phyloP scores from a whole-genome alignment of 2,329 filamentous ascomycete species.

The Cladosporium sp. region DNA sequence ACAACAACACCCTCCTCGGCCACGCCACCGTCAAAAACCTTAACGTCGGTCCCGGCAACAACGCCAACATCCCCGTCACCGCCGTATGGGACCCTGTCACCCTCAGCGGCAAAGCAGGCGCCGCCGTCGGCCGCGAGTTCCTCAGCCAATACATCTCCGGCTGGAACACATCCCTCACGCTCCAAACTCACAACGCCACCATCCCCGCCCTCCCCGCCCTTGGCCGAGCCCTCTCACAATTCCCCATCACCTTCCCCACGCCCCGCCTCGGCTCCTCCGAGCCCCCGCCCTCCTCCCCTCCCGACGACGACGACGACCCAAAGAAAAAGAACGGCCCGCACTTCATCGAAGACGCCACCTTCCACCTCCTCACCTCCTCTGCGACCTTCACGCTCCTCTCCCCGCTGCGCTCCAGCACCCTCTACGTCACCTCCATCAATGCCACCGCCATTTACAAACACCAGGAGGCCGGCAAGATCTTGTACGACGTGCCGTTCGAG shows the following conservation, averaged over 20 bases:
- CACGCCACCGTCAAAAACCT: conserved; percentile 64
- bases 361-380: conserved; percentile 81
- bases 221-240: conserved; percentile 63
- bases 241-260: conserved; percentile 65
- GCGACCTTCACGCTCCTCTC: conserved; percentile 79
- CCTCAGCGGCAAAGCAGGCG: conserved; percentile 56
- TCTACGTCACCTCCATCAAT: conserved; percentile 73
- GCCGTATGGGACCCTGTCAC: conserved; percentile 68
- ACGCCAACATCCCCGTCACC: conserved; percentile 60
- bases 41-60: conserved; percentile 60
- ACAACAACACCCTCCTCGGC: conserved; percentile 68
- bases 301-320: conserved; percentile 38
- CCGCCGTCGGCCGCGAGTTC: conserved; percentile 60
- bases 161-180: conserved; percentile 71
- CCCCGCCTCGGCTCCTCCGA: conserved; percentile 60
- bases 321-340: conserved; percentile 44
- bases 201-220: conserved; percentile 69
- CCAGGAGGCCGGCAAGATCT: conserved; percentile 69
- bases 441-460: conserved; percentile 79
- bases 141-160: conserved; percentile 84
- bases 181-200: conserved; percentile 64
- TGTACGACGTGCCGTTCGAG: conserved; percentile 67
- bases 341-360: conserved; percentile 78
- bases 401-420: conserved; percentile 63
- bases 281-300: conserved; percentile 21